Base-by-base conservation (phyloP, 139 green algal genomes). In the Parachlorella kessleri region DNA sequence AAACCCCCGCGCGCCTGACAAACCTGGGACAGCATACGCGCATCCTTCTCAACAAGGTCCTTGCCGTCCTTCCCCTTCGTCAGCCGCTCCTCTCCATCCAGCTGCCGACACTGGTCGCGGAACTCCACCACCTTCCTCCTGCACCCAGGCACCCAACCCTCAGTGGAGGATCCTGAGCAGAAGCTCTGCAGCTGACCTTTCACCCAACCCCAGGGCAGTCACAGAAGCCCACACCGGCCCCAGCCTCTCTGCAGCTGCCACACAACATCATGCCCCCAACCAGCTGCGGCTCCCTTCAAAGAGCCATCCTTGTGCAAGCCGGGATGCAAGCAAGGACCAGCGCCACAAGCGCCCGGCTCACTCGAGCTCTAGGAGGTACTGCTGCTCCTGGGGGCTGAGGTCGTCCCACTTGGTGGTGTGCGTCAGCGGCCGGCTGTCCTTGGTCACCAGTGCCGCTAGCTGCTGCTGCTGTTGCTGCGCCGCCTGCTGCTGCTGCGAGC, bases 341-440 rank as follows among this genome's bases (percentile, higher is more conserved):
- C 36, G 2, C 33, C 35, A 9, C 53, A 65, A 65, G n/a, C 30
- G 1, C 14, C 35, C 2, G 10, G 32, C 76, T 76, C 72, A 86
- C 82, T 90, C 85, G 3, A 89, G 70, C 42, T 90, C 72, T n/a
- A 81, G 42, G 28, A 90, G 81, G 67, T 85, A 83, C 30, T 82
- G 65, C 73, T 90, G 85, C 6, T 75, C 78, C 64, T 84, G 72
- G 8, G 85, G 85, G 65, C 72, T 77, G 30, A 90, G 65, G 64
- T 90, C 85, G 24, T 90, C 85, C 85, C 85, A 90, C 63, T 86
- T 88, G 67, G 71, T 87, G 76, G n/a, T 75, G 68, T 89, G 85
- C 24, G 55, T 80, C 53, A 90, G 54, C 54, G 83, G 83, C 39
- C 78, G 66, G 35, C 64, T 59, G 32, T 90, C 86, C 59, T 84